phyloP scores from a whole-genome alignment of 2,329 filamentous ascomycete genomes.

The Aspergillus uvarum region DNA sequence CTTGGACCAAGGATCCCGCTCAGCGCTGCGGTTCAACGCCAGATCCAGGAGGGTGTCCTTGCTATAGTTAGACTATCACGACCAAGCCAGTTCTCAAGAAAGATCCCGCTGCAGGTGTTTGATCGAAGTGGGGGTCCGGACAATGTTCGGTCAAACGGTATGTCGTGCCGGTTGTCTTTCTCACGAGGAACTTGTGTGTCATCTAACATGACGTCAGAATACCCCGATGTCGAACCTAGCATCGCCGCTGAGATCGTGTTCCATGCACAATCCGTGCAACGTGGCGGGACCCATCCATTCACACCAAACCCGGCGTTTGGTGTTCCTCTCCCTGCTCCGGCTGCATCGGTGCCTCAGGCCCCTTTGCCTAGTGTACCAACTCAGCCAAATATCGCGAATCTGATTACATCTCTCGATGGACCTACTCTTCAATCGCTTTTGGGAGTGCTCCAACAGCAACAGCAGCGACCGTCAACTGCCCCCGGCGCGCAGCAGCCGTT shows the following conservation, averaged over 20 bases:
- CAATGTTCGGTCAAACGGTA: conserved; percentile 75
- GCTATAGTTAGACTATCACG: conserved; percentile 77
- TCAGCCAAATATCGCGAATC: conserved; percentile 58
- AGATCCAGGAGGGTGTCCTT: conserved; percentile 84
- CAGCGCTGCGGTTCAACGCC: conserved; percentile 75
- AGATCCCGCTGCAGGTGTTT: conserved; percentile 81
- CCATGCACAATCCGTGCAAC: conserved; percentile 50
- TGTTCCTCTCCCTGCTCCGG: conserved; percentile 33
- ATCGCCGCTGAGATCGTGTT: conserved; percentile 79
- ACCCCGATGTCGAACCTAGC: conserved; percentile 74
- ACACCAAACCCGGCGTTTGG: conserved; percentile 38
- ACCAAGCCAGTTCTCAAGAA: conserved; percentile 66
- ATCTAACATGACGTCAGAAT: conserved; percentile 55
- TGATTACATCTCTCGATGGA: conserved; percentile 68
- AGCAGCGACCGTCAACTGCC: conserved; percentile 42
- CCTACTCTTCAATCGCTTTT: conserved; percentile 70
- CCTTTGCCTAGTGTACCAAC: conserved; percentile 36
- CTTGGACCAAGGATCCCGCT: conserved; percentile 75
- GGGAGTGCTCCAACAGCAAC: conserved; percentile 50
- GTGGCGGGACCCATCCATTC: conserved; percentile 36
- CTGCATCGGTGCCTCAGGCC: conserved; percentile 33
- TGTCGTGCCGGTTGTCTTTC: background rate
- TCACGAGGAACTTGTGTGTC: background rate
- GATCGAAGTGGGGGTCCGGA: conserved; percentile 72
- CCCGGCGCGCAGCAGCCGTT: conserved; percentile 38